phyloP scores from a whole-genome alignment of 495 filamentous ascomycete species.

The Symbiotaphrina buchneri region DNA sequence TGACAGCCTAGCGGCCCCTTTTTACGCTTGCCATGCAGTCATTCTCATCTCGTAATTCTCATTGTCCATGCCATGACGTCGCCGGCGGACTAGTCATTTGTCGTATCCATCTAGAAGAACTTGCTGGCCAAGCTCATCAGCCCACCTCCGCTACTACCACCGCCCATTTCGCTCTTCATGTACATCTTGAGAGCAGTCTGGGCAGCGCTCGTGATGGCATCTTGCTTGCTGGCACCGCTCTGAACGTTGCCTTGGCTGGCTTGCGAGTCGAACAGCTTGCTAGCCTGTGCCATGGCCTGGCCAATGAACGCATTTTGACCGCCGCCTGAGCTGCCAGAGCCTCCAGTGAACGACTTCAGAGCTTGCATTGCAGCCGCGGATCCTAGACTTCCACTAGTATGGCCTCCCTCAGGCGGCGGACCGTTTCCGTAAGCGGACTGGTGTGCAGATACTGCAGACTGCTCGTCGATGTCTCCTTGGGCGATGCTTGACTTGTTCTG shows the following conservation, averaged over 20 bases:
- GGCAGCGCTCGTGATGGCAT: slow-evolving; percentile 32
- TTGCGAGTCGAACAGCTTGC: slow-evolving; percentile 41
- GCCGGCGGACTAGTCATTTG: too few relatives aligned
- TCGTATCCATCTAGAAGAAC: slow-evolving; percentile 14
- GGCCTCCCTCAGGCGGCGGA: slow-evolving; percentile 9
- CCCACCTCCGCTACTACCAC: slow-evolving; percentile 19
- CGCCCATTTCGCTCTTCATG: slow-evolving; percentile 30
- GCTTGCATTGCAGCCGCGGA: slow-evolving; percentile 44
- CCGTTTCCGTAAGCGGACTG: slow-evolving; percentile 25
- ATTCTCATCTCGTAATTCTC: too few relatives aligned
- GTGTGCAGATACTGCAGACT: slow-evolving; percentile 28
- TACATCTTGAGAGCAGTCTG: slow-evolving; percentile 52
- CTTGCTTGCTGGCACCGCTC: slow-evolving; percentile 30
- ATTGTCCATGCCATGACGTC: too few relatives aligned
- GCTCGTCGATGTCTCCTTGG: slow-evolving; percentile 31
- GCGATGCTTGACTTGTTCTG: slow-evolving; percentile 16
- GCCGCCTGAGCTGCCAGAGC: slow-evolving; percentile 13
- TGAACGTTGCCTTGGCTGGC: slow-evolving; percentile 24
- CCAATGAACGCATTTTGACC: slow-evolving; percentile 38
- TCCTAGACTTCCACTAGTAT: slow-evolving; percentile 23
- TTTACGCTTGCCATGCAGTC: too few relatives aligned
- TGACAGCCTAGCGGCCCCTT: too few relatives aligned
- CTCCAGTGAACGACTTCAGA: slow-evolving; percentile 37
- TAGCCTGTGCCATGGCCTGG: slow-evolving; percentile 44
- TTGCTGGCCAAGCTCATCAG: slow-evolving; percentile 35